phyloP scores from a whole-genome alignment of 192 early-diverging fungal species.

The Lunasporangiospora selenospora region DNA sequence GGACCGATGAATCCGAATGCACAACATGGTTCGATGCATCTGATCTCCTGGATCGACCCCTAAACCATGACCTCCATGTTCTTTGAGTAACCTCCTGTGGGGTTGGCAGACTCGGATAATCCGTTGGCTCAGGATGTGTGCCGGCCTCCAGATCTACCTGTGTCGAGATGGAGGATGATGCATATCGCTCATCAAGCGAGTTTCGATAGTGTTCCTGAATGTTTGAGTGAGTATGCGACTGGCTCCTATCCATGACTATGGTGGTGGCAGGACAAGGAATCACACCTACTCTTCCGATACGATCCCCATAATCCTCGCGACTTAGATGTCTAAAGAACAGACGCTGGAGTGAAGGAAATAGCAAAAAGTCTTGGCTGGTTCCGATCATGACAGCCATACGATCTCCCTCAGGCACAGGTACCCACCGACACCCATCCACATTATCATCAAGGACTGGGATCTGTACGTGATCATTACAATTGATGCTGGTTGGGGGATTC shows the following conservation, averaged over 20 bases:
- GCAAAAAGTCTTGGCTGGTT: conserved; percentile 32
- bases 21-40: too few relatives aligned
- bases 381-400: conserved; percentile 46
- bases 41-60: too few relatives aligned
- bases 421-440: conserved; percentile 33
- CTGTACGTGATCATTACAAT: neutral
- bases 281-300: conserved; percentile 6
- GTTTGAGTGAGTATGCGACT: too few relatives aligned
- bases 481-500: neutral
- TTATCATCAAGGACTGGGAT: neutral
- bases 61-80: too few relatives aligned
- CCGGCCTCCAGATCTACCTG: too few relatives aligned
- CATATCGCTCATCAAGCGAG: too few relatives aligned
- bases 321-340: conserved; percentile 37
- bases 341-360: conserved; percentile 42
- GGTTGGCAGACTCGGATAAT: too few relatives aligned
- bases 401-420: conserved; percentile 17
- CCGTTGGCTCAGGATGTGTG: too few relatives aligned
- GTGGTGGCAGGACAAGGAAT: conserved; percentile 17
- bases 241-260: conserved; percentile 1
- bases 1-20: too few relatives aligned
- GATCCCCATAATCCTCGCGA: conserved; percentile 41
- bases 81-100: too few relatives aligned
- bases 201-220: too few relatives aligned
- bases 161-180: too few relatives aligned